These are phyloP conservation scores for Ceratocystis destructans DNA, from an alignment of 2,329 filamentous ascomycete species.

Conservation along the genomic window DNA sequence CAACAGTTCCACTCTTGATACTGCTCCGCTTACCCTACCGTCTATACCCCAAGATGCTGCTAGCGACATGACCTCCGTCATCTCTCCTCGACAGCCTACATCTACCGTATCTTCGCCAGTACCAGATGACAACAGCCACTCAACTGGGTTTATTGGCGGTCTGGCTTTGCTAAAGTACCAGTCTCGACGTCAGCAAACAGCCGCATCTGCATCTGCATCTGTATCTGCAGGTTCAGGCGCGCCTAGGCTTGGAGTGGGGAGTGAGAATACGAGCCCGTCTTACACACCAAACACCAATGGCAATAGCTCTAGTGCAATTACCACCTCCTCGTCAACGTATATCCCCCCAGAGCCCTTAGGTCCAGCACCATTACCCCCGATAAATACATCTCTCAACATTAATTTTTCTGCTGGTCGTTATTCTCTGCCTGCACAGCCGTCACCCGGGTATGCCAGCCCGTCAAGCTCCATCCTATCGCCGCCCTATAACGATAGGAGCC, in stretches of 20 bases:
- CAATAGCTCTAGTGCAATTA: background rate
- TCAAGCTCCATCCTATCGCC: slow-evolving; percentile 11
- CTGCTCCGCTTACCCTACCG: slow-evolving; percentile 21
- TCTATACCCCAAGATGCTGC: slow-evolving; percentile 17
- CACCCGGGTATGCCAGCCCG: slow-evolving; percentile 14
- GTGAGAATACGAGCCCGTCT: slow-evolving; percentile 14
- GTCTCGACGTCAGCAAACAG: slow-evolving; percentile 28
- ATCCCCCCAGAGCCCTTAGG: background rate
- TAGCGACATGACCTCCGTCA: slow-evolving; percentile 16
- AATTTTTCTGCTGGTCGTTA: slow-evolving; percentile 6
- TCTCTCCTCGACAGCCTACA: slow-evolving; percentile 19
- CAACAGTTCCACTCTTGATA: slow-evolving; percentile 20
- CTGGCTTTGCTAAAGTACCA: slow-evolving; percentile 38
- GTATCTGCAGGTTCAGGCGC: background rate
- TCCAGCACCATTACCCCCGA: slow-evolving; percentile 22
- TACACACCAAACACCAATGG: slow-evolving; percentile 7
- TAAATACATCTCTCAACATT: slow-evolving; percentile 20
- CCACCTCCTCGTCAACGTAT: background rate
- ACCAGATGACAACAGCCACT: slow-evolving; percentile 27
- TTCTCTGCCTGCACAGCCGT: slow-evolving; percentile 16
- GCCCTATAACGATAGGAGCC: slow-evolving; percentile 23
- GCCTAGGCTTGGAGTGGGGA: background rate
- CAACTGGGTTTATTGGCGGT: slow-evolving; percentile 41
- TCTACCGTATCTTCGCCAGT: slow-evolving; percentile 23
- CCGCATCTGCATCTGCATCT: slow-evolving; percentile 12